Conservation (phyloP, 139 green algal species). For the Raphidocelis subcapitata region DNA sequence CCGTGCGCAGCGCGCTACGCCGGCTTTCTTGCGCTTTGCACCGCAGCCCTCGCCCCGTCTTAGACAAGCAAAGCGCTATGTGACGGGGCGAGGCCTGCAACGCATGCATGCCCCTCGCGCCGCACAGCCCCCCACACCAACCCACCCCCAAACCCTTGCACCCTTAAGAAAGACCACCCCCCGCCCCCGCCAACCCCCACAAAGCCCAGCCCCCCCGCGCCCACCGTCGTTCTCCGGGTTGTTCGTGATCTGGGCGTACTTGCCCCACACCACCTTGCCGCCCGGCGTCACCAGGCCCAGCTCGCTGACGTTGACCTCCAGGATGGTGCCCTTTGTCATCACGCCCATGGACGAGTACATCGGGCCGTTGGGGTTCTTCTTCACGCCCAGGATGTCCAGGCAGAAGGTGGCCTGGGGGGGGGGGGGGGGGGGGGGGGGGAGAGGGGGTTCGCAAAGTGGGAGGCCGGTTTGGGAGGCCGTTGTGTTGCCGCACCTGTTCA, state of each 20-base stretch:
- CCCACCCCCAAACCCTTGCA: not conserved
- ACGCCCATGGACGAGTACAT: slow-evolving; percentile 97
- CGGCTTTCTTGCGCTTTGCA: not conserved
- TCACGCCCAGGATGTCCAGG: slow-evolving; percentile 97
- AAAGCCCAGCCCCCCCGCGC: not conserved
- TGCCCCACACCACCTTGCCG: slow-evolving; percentile 99
- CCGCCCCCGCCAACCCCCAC: not conserved
- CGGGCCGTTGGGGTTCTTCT: slow-evolving; percentile 99
- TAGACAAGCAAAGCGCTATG: not conserved
- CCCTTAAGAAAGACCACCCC: not conserved
- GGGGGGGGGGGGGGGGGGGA: no score
- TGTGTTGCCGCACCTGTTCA: no score
- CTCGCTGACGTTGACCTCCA: slow-evolving; percentile 98
- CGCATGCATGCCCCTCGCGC: no score
- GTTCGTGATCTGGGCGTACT: slow-evolving; percentile 95
- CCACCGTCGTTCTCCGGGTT: slow-evolving; percentile 86
- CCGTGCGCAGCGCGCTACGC: not conserved
- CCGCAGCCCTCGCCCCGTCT: not conserved
- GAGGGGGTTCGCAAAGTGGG: no score
- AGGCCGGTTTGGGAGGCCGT: no score
- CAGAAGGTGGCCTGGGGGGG: slow-evolving; percentile 92
- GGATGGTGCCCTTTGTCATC: slow-evolving; percentile 94
- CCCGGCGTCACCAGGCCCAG: slow-evolving; percentile 97
- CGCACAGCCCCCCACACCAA: no score
- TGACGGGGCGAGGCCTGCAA: no score